phyloP scores from a whole-genome alignment of 2,329 filamentous ascomycete genomes.

The Aschersonia sp. region DNA sequence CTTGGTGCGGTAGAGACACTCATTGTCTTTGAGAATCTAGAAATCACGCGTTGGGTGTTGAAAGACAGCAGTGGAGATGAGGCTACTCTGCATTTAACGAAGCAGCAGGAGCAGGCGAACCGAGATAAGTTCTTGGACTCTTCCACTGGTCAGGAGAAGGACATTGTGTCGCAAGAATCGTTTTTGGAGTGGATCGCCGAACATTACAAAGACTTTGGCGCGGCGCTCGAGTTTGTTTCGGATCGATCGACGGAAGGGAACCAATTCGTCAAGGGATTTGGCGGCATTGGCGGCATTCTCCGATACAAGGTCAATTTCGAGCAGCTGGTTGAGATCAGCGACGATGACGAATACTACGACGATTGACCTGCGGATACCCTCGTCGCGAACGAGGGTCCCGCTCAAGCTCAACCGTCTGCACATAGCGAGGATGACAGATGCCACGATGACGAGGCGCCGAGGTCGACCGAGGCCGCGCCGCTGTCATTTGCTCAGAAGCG shows the following conservation, averaged over 20 bases:
- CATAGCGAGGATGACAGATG: constrained; percentile 25
- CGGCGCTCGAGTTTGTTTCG: constrained; percentile 89
- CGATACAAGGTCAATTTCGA: constrained; percentile 99
- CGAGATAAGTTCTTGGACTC: constrained; percentile 88
- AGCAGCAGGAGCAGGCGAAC: constrained; percentile 54
- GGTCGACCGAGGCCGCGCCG: constrained; percentile 29
- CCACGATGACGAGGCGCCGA: constrained; percentile 24
- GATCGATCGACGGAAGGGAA: constrained; percentile 97
- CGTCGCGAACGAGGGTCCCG: constrained; percentile 72
- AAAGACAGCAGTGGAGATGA: constrained; percentile 65
- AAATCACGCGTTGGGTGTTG: constrained; percentile 81
- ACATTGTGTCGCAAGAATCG: constrained; percentile 69
- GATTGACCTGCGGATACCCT: constrained; percentile 86
- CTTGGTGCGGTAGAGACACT: constrained; percentile 87
- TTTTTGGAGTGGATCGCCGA: constrained; percentile 99
- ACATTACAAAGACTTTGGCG: constrained; percentile 96
- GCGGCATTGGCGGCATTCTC: constrained; percentile 92
- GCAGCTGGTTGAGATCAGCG: constrained; percentile 85
- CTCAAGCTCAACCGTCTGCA: constrained; percentile 43
- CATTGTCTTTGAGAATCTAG: constrained; percentile 95
- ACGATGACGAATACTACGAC: constrained; percentile 89
- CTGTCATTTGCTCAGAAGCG: constrained; percentile 29
- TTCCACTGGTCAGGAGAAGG: constrained; percentile 94
- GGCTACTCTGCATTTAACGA: constrained; percentile 73
- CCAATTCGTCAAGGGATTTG: constrained; percentile 99